Evolutionary conservation across 2,329 filamentous ascomycete species (phyloP), one percentile per base, ranked within the genome.

Genomic region (Gaeumannomyces sp.): DNA sequence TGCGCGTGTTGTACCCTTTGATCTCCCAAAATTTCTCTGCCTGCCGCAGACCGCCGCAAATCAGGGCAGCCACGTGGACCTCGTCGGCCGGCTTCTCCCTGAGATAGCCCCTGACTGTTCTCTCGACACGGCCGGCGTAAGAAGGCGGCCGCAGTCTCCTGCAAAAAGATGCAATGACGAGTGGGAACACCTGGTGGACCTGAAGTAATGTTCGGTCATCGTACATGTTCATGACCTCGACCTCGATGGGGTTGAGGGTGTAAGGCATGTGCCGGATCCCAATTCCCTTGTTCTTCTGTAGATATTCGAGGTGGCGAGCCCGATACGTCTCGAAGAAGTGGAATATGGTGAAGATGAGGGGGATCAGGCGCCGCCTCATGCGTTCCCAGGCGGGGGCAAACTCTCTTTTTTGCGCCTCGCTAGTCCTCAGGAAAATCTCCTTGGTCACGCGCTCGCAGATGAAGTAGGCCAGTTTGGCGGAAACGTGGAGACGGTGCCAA

Each of bases 311-410:
- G 68, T 89, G 85, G 3, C 87, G 76, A 56, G 79, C 81, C 65
- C 86, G 83, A 70, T 87, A 88, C 1, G 80, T 86, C 72, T 89
- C 86, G 71, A 89, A 89, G 71, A 89, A 89, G 72, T 89, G 86
- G 68, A 89, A 89, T 29, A 88, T 78, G 16, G 85, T 88, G 68
- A 89, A 89, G 22, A 89, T 78, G 10, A 88, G 73, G 1, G 86
- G 86, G 64, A 88, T 86, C 11, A 89, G 76, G 62, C 86, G 81
- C 66, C 85, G 83, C 61, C 85, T 83, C 86, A 89, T 89, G 19
- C 86, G 81, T 72, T 86, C 83, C 67, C 81, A 78, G 71, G 89
- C 85, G 0, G 84, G 81, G 25, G 84, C 83, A 69, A 89, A 89
- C 61, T 86, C 84, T 27, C 74, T 72, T 65, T 79, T 80, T 71